These are phyloP conservation scores for Magnaporthiopsis rhizophila DNA, from an alignment of 2,329 filamentous ascomycete genomes.

Conservation along the genomic window DNA sequence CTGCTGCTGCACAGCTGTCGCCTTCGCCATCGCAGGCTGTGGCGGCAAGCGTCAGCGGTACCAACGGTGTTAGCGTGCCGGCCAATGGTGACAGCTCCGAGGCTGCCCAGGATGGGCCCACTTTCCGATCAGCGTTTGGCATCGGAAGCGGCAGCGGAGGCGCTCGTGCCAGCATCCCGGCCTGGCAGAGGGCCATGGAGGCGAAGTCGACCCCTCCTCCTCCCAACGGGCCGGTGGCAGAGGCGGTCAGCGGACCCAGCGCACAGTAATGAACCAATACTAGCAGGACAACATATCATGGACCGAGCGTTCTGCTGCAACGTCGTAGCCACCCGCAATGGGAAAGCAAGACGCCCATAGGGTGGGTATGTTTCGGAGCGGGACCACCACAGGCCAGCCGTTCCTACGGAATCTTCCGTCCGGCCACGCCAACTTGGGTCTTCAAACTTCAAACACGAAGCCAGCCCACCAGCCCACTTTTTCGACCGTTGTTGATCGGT, in stretches of 20 bases:
- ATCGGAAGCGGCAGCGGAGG: slow-evolving; percentile 33
- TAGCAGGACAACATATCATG: too few relatives aligned
- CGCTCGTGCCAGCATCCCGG: slow-evolving; percentile 62
- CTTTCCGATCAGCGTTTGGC: slow-evolving; percentile 36
- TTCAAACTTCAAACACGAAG: too few relatives aligned
- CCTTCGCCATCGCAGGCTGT: slow-evolving; percentile 14
- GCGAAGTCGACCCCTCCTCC: slow-evolving; percentile 31
- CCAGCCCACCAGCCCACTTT: too few relatives aligned
- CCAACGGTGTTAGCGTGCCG: not conserved
- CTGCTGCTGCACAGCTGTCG: slow-evolving; percentile 15
- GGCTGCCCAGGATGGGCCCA: not conserved
- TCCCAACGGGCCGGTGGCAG: not conserved
- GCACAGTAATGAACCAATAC: not conserved
- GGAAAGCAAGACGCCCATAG: too few relatives aligned
- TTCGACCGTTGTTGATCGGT: not conserved
- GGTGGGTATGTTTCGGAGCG: too few relatives aligned
- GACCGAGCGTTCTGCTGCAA: too few relatives aligned
- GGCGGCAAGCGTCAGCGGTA: slow-evolving; percentile 10
- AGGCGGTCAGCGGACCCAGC: not conserved
- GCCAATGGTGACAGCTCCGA: not conserved
- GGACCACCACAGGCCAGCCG: too few relatives aligned
- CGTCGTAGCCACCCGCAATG: too few relatives aligned
- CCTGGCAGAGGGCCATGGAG: slow-evolving; percentile 70
- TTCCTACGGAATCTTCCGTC: too few relatives aligned
- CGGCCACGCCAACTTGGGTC: too few relatives aligned